Evolutionary conservation across 257 asterid species (phyloP), one percentile per base, ranked within the genome.

Genomic region (Hygrophila difformis): DNA sequence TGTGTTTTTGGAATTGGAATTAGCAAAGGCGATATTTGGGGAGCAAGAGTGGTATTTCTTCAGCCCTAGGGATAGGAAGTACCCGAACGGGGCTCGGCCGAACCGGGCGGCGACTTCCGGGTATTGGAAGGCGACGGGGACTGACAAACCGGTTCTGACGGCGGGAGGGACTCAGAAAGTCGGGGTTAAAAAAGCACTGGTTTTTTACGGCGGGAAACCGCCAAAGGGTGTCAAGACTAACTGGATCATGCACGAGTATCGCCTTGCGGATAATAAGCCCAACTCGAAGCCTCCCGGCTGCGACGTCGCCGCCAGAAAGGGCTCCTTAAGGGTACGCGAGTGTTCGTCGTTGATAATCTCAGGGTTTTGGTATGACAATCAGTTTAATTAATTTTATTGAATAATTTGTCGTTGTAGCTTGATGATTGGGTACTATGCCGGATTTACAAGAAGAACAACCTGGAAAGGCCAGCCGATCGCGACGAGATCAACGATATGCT

Each of bases 31-130:
- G 0, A 66, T 50, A 22, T 76, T 76, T 41, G 85, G 85, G 1
- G 85, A 69, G 53, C 81, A 72, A 47, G 84, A 76, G 48, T 76
- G 84, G 84, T 76, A 72, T 29, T 75, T n/a, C n/a, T n/a, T n/a
- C n/a, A n/a, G n/a, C n/a, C n/a, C n/a, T n/a, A n/a, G n/a, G n/a
- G n/a, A n/a, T 75, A 16, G 83, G 19, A 75, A 71, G 40, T 75
- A 75, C 6, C 83, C 83, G 0, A 75, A 75, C 53, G 83, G 83
- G 19, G 83, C 77, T 0, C 43, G 83, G 36, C 83, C 83, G 0
- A 75, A 75, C 39, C 55, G 83, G 52, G 83, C 83, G 0, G 79
- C 83, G 0, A 71, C 76, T 0, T 71, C 83, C 3, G 83, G 83
- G n/a, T n/a, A n/a, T n/a, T n/a, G n/a, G n/a, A n/a, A n/a, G n/a